Percentiles rank a stretch among this genome's conserved stretches.
Conservation (phyloP, 257 asterid genomes). For the Solanum lignicaule region DNA sequence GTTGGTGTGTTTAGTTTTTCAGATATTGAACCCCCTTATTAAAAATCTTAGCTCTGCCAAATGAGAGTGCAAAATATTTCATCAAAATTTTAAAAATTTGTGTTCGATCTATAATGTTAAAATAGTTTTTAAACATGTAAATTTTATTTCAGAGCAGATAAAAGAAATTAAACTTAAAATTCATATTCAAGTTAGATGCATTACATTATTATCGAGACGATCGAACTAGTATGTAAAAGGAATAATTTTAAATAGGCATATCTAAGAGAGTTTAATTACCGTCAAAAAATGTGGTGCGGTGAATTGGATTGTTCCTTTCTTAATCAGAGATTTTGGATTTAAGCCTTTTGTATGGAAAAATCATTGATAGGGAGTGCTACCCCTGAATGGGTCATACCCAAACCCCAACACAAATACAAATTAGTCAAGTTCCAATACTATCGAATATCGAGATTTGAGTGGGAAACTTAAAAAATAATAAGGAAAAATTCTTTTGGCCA, state of each 20-base stretch:
- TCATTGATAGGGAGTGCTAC: not conserved
- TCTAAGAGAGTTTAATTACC: not conserved
- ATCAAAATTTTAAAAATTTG: not conserved
- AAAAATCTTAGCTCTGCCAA: too few relatives aligned
- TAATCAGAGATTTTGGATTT: too few relatives aligned
- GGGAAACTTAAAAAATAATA: not conserved
- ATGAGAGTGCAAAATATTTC: not conserved
- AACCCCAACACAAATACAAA: not conserved
- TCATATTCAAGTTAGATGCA: not conserved
- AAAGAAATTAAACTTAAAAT: not conserved
- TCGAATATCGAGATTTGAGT: too few relatives aligned
- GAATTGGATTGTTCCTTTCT: not conserved
- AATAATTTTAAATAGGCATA: not conserved
- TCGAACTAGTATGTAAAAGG: not conserved
- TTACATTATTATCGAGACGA: not conserved
- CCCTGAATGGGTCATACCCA: not conserved
- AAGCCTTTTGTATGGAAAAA: not conserved
- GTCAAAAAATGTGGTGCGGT: not conserved
- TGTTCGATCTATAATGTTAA: not conserved
- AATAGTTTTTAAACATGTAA: not conserved
- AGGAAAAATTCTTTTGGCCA: accelerated
- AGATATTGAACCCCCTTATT: too few relatives aligned
- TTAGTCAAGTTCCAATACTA: not conserved
- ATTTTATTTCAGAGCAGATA: not conserved
- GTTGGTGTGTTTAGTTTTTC: too few relatives aligned